Conservation (phyloP, 176 grass and related monocot species). For the Calamus simplicifolius region DNA sequence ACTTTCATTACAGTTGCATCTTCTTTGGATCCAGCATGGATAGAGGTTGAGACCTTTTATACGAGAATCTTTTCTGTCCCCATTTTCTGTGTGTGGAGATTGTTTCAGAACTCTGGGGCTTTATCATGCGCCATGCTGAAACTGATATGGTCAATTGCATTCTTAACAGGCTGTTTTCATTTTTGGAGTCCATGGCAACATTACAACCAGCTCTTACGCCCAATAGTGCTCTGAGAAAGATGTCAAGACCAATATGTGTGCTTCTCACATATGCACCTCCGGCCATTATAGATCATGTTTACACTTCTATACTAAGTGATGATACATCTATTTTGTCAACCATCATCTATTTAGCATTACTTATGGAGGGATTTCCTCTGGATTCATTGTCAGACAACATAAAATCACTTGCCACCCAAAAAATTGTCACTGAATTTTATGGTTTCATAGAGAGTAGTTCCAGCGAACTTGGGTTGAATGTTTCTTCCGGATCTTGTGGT, state of each 20-base stretch:
- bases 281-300: constrained; percentile 58
- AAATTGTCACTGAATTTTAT: constrained; percentile 49
- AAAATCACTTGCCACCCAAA: constrained; percentile 45
- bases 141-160: constrained; percentile 34
- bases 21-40: constrained; percentile 61
- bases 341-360: constrained; percentile 38
- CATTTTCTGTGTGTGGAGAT: constrained; percentile 81
- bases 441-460: constrained; percentile 51
- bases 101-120: constrained; percentile 76
- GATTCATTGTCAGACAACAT: constrained; percentile 52
- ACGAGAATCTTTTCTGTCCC: constrained; percentile 65
- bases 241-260: constrained; percentile 39
- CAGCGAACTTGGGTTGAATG: constrained; percentile 29
- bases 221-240: constrained; percentile 44
- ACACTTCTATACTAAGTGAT: constrained; percentile 33
- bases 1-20: constrained; percentile 57
- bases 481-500: constrained; percentile 22
- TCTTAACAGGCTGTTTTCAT: constrained; percentile 36
- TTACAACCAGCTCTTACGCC: constrained; percentile 45
- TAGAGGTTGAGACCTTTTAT: constrained; percentile 58
- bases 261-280: constrained; percentile 58
- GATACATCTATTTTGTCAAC: constrained; percentile 37
- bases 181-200: constrained; percentile 50
- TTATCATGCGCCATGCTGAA: constrained; percentile 61
- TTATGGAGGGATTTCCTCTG: constrained; percentile 89